Conservation (phyloP, 768 basidiomycete species). For the Amanita rimosa region DNA sequence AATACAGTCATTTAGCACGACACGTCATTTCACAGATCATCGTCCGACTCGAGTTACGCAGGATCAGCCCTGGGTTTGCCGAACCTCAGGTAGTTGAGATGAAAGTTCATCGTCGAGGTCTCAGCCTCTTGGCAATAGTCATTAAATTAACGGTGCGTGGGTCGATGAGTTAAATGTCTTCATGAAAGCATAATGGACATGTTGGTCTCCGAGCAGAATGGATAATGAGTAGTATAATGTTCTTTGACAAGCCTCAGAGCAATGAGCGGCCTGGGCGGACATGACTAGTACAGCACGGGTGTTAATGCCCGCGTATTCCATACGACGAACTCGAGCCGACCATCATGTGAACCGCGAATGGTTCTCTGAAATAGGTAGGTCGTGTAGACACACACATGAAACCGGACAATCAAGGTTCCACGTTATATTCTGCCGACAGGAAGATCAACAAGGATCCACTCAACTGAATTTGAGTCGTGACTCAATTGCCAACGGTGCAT, state of each 20-base stretch:
- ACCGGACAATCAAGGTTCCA: background rate
- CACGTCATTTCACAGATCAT: background rate
- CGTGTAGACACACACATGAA: too few species aligned
- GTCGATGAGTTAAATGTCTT: constrained; percentile 2
- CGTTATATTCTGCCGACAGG: background rate
- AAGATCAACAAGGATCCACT: background rate
- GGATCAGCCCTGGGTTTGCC: background rate
- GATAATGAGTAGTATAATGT: background rate
- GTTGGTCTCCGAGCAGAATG: background rate
- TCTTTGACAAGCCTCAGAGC: background rate
- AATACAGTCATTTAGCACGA: background rate
- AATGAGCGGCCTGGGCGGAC: background rate
- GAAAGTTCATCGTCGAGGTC: background rate
- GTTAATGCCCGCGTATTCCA: background rate
- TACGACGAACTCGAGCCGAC: background rate
- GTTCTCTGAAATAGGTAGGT: background rate
- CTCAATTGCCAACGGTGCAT: background rate
- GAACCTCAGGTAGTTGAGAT: background rate
- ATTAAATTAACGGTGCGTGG: background rate
- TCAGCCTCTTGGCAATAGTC: background rate
- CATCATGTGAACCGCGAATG: background rate
- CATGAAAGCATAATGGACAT: background rate
- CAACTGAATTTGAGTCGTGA: background rate
- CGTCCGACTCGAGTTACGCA: background rate
- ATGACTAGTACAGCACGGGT: background rate